Evolutionary conservation across 345 rosid genomes (phyloP).

Genomic region (Anacardium occidentale): DNA sequence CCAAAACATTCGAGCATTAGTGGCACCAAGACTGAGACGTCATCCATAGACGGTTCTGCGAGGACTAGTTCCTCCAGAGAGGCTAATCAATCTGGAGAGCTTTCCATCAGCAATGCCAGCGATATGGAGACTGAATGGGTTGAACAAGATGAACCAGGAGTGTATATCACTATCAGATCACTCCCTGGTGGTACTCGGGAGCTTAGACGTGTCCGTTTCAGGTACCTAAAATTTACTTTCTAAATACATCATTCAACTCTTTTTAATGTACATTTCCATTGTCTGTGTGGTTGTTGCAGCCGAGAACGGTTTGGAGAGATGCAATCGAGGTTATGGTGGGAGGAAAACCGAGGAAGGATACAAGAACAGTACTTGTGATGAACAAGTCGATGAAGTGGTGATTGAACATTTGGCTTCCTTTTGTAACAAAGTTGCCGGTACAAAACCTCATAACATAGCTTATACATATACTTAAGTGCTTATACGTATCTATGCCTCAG

Average conservation of each 20-base stretch:
- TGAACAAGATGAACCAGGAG: conserved; percentile 92
- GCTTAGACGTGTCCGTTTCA: conserved; percentile 94
- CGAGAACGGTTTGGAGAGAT: conserved; percentile 87
- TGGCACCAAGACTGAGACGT: conserved; percentile 73
- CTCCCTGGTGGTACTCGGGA: conserved; percentile 78
- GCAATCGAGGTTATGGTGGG: conserved; percentile 97
- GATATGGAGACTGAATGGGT: conserved; percentile 93
- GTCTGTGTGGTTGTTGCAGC: conserved; percentile 40
- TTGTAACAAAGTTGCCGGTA: conserved; percentile 7
- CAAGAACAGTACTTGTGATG: conserved; percentile 83
- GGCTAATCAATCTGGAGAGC: conserved; percentile 65
- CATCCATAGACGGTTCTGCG: conserved; percentile 67
- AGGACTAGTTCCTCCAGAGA: conserved; percentile 78
- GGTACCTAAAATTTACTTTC: conserved; percentile 40
- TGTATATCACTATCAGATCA: conserved; percentile 80
- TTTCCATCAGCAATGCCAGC: conserved; percentile 88
- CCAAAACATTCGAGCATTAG: conserved; percentile 67
- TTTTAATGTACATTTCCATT: background rate
- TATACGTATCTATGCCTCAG: background rate
- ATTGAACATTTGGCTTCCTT: conserved; percentile 6
- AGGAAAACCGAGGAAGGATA: conserved; percentile 86
- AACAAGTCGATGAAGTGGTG: conserved; percentile 9
- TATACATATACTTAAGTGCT: background rate
- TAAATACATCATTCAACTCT: no score
- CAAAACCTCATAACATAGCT: conserved; percentile 17